Evolutionary conservation across 805 yeast species (phyloP).

Genomic region (Yarrowia divulgata): DNA sequence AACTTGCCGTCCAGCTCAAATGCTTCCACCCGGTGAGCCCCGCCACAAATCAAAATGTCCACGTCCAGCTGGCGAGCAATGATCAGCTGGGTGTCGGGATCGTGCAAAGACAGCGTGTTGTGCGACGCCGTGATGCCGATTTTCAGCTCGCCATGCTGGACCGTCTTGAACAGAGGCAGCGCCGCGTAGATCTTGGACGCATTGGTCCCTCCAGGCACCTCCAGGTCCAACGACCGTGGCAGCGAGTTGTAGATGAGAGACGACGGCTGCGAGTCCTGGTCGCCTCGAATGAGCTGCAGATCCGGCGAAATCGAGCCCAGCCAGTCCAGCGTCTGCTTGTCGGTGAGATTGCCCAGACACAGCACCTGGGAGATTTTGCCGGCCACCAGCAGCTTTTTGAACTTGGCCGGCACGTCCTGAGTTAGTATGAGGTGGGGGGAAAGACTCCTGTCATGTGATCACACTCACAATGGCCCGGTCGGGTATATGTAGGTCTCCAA

Average conservation of each 20-base stretch:
- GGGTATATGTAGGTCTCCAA: slow-evolving; percentile 92
- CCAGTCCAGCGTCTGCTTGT: slow-evolving; percentile 65
- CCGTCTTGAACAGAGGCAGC: slow-evolving; percentile 69
- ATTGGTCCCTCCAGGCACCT: slow-evolving; percentile 12
- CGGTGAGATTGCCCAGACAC: slow-evolving; percentile 83
- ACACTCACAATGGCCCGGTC: slow-evolving; percentile 72
- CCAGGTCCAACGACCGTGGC: slow-evolving; percentile 32
- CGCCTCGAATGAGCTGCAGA: slow-evolving; percentile 31
- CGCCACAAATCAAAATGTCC: slow-evolving; percentile 91
- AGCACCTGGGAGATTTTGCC: slow-evolving; percentile 86
- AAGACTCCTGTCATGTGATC: background rate
- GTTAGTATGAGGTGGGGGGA: background rate
- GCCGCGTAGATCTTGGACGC: slow-evolving; percentile 41
- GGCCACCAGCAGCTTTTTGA: slow-evolving; percentile 78
- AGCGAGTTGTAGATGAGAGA: slow-evolving; percentile 14
- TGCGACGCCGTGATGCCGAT: slow-evolving; percentile 89
- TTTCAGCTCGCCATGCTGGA: slow-evolving; percentile 71
- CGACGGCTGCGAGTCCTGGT: slow-evolving; percentile 36
- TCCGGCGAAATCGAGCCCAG: slow-evolving; percentile 73
- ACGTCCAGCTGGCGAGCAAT: slow-evolving; percentile 91
- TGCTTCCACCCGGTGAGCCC: slow-evolving; percentile 91
- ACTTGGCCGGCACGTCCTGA: slow-evolving; percentile 53
- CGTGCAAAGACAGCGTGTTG: slow-evolving; percentile 82
- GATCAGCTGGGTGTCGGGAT: slow-evolving; percentile 81
- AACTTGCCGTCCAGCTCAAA: slow-evolving; percentile 91